These are phyloP conservation scores for Ophioceras dolichostomum DNA, from an alignment of 2,329 filamentous ascomycete species.

Conservation along the genomic window DNA sequence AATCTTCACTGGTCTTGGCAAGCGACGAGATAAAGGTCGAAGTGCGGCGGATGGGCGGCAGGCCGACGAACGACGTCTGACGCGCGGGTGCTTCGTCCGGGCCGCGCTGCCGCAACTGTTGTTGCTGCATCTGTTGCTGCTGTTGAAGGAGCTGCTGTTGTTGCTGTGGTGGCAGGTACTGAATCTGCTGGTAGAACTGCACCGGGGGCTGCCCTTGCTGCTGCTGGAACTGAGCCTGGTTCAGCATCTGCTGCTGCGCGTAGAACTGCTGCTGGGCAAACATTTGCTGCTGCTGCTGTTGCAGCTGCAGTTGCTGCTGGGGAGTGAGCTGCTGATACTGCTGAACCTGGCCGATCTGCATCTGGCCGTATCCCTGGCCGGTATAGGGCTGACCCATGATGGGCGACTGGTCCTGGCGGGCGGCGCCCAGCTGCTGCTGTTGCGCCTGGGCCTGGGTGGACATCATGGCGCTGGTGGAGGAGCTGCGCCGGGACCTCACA, in stretches of 20 bases:
- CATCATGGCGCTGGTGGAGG: not conserved
- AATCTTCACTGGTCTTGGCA: constrained; percentile 12
- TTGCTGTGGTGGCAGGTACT: constrained; percentile 1
- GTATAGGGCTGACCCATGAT: not conserved
- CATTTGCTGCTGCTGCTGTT: not conserved
- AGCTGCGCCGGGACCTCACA: constrained; percentile 1
- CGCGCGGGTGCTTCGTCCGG: constrained; percentile 15
- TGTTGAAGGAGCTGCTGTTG: constrained; percentile 7
- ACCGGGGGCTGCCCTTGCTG: constrained; percentile 3
- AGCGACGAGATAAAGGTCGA: constrained; percentile 40
- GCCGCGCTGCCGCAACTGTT: constrained; percentile 9
- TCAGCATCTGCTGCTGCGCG: not conserved
- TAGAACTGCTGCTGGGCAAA: not conserved
- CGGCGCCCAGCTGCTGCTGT: not conserved
- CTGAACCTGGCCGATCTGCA: not conserved
- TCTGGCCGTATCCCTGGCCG: not conserved
- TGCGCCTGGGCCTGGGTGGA: no score
- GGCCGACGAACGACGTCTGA: constrained; percentile 38
- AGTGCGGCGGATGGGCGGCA: constrained; percentile 45
- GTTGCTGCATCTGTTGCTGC: constrained; percentile 8
- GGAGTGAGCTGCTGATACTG: not conserved
- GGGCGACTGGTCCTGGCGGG: constrained; percentile 1
- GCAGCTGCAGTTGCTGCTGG: not conserved
- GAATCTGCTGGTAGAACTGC: constrained; percentile 5
- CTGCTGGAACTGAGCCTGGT: not conserved